Evolutionary conservation across 495 filamentous ascomycete species (phyloP).

Genomic region (Lentithecium fluviatile): DNA sequence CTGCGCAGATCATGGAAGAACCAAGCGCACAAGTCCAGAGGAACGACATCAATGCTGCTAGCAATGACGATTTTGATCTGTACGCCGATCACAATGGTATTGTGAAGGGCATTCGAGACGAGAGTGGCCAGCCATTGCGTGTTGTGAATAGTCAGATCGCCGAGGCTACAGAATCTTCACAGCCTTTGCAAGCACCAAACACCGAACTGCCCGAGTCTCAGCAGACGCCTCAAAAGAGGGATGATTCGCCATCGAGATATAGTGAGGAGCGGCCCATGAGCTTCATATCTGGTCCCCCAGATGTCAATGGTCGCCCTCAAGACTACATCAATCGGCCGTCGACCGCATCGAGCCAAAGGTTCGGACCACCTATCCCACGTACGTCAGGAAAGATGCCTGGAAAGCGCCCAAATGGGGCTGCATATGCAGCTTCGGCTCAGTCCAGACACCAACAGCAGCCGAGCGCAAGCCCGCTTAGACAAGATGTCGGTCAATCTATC

Average conservation of each 20-base stretch:
- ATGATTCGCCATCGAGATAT: slow-evolving; percentile 11
- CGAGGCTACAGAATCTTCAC: not conserved
- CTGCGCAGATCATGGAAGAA: slow-evolving; percentile 4
- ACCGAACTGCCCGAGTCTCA: not conserved
- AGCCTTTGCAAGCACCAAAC: not conserved
- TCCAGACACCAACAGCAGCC: not conserved
- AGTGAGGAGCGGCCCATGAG: slow-evolving; percentile 35
- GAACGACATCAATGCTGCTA: not conserved
- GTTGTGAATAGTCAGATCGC: slow-evolving; percentile 7
- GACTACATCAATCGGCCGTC: slow-evolving; percentile 30
- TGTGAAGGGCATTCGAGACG: slow-evolving; percentile 28
- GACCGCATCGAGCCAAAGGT: not conserved
- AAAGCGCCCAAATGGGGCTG: slow-evolving; percentile 1
- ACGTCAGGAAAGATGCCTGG: slow-evolving; percentile 10
- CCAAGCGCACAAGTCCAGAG: not conserved
- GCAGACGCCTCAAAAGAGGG: not conserved
- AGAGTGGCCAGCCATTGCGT: slow-evolving; percentile 27
- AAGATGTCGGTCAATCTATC: not conserved
- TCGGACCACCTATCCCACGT: slow-evolving; percentile 16
- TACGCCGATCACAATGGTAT: slow-evolving; percentile 36
- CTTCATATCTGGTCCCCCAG: slow-evolving; percentile 29
- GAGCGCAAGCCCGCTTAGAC: no score
- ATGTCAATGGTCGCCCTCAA: slow-evolving; percentile 31
- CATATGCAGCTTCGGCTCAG: not conserved
- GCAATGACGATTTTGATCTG: slow-evolving; percentile 28